Evolutionary conservation across 2,329 filamentous ascomycete genomes (phyloP), one percentile per base, ranked within the genome.

Genomic region (Exophiala alcalophila): DNA sequence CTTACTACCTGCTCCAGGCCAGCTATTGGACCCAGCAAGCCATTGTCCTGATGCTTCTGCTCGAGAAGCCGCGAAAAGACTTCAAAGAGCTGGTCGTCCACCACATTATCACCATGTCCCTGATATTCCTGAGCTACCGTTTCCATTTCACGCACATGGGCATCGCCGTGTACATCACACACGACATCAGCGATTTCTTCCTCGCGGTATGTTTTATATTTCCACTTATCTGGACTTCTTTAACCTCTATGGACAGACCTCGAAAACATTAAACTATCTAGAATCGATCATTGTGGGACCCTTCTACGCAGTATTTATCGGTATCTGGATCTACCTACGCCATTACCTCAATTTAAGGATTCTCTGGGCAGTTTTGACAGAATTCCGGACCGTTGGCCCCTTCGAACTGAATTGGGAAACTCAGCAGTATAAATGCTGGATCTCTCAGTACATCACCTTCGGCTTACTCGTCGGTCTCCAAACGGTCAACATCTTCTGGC

Each of bases 81-180:
- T 94, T 87, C 69, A 87, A 85, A 67, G 87, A 94, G 72, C 74
- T 94, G 39, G 84, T 94, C 40, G 77, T 83, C 45, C 88, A 94
- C 64, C 88, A 94, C 63, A 79, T 94, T 56, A 83, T 94, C 60
- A 90, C 85, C 25, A 70, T 94, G 41, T 68, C 79, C 12, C 74
- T 94, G 56, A 94, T 94, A 53, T 81, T 68, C 52, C 70, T 88
- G 57, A 89, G 84, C 70, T 94, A 94, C 70, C 79, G 86, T 51
- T 94, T 92, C 70, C 88, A 94, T 67, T 94, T 94, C 64, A 89
- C 86, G 20, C 89, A 91, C 66, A 91, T 94, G 63, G 88, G 88
- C 12, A 69, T 94, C 41, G 84, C 86, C 15, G 86, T 94, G 24
- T 94, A 92, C 67, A 85, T 89, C 45, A 92, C 88, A 15, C 86